Percentiles rank a stretch among this genome's conserved stretches.
These are phyloP conservation scores for Pseudognaphalium luteoalbum DNA, from an alignment of 129 eudicot species.

Conservation along the genomic window DNA sequence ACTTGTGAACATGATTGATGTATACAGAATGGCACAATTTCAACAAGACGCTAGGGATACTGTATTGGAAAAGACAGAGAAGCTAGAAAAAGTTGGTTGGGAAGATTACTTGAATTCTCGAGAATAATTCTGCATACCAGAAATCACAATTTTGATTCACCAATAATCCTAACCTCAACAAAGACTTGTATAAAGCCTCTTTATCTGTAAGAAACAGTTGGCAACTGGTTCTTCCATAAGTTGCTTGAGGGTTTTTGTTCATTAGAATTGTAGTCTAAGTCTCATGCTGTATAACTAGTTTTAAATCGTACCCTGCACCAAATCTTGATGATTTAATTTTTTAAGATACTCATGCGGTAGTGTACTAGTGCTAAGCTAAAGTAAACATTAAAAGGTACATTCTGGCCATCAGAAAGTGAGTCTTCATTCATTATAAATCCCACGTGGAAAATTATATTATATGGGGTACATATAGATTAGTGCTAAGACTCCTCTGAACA, in stretches of 20 bases:
- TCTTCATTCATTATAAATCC: neutral
- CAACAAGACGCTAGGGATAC: slow-evolving; percentile 74
- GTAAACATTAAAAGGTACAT: neutral
- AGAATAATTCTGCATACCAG: slow-evolving; percentile 9
- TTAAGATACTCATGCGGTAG: neutral
- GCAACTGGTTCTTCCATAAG: neutral
- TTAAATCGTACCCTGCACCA: neutral
- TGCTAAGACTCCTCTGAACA: too few species aligned
- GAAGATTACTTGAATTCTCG: slow-evolving; percentile 68
- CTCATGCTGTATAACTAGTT: slow-evolving; percentile 12
- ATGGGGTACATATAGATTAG: neutral
- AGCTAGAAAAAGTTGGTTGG: slow-evolving; percentile 80
- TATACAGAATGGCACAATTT: slow-evolving; percentile 77
- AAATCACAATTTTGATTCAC: slow-evolving; percentile 22
- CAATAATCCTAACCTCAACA: slow-evolving; percentile 2
- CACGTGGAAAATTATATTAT: neutral
- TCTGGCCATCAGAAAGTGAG: neutral
- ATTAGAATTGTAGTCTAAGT: slow-evolving; percentile 6
- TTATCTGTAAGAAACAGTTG: neutral
- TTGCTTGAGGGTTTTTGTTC: slow-evolving; percentile 6
- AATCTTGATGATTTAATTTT: neutral
- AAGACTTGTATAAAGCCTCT: neutral
- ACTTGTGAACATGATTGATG: neutral
- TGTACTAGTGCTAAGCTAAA: neutral
- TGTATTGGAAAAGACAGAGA: slow-evolving; percentile 72